Evolutionary conservation across 371 early-diverging fungal species (phyloP), one percentile per base, ranked within the genome.

Genomic region (Blakeslea trispora): DNA sequence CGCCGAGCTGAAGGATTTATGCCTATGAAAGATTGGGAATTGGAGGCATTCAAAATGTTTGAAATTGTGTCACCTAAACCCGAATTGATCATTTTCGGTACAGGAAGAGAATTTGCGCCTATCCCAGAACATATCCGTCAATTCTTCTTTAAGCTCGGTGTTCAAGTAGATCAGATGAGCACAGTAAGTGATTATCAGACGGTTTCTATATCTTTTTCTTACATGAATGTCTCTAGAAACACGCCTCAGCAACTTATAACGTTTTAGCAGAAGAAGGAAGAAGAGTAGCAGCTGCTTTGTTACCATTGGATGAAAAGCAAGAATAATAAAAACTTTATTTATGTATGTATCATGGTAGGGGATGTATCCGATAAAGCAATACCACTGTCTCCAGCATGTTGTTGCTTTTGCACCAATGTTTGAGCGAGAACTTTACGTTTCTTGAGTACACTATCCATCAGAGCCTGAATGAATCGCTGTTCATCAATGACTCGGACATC

Each of bases 131-230:
- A 79, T 34, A 65, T 84, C 14, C 67, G 82, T 35, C 59, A 73
- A 11, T 79, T 75, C 45, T 73, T 84, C 55, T 74, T 77, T 44
- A 58, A 74, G 10, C 61, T 76, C 15, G 85, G 85, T 31, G 68
- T 84, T 15, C 85, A 84, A 54, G 85, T 84, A 35, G 85, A 84
- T 63, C 75, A 76, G 63, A 84, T 84, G 85, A 81, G 74, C 60
- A 75, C 85, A 31, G 85, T 84, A 77, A 67, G 67, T 53, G 5
- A 11, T 22, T 18, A 28, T 28, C n/a, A 15, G 32, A 15, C 28
- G 8, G 34, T 23, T 49, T 28, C 40, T 21, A 23, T 15, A 34
- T 45, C 44, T 28, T 9, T 41, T 22, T 4, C 22, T 53, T 46
- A 11, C 32, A 42, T 40, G 10, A 53, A 51, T 18, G 44, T 2